A percentile compares a stretch with the other conserved stretches of the same genome.
Conservation (phyloP, 345 rosid genomes). For the Populus pruinosa region DNA sequence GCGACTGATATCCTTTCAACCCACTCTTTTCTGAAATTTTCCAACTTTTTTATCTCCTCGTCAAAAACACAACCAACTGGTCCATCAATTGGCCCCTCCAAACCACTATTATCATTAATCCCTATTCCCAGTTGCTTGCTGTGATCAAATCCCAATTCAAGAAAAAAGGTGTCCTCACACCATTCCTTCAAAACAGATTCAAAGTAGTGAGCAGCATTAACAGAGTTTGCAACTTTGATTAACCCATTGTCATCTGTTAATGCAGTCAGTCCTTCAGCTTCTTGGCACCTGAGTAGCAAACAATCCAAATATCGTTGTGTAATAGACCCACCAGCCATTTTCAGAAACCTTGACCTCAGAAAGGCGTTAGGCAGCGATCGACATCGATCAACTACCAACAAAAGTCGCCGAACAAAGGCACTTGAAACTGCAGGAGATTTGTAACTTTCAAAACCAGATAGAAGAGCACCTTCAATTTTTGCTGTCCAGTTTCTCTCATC, state of each 20-base stretch:
- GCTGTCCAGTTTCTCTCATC: constrained; percentile 65
- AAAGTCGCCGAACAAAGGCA: constrained; percentile 47
- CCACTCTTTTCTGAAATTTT: constrained; percentile 71
- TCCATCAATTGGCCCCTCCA: constrained; percentile 23
- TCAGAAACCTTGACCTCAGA: constrained; percentile 70
- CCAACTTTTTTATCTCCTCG: constrained; percentile 52
- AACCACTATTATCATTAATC: constrained; percentile 10
- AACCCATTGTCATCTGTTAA: constrained; percentile 75
- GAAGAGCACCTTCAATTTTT: constrained; percentile 54
- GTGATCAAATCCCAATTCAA: constrained; percentile 59
- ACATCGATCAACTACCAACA: constrained; percentile 63
- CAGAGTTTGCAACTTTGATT: constrained; percentile 62
- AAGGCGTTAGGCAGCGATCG: constrained; percentile 55
- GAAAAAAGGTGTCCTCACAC: constrained; percentile 83
- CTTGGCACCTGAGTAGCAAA: constrained; percentile 74
- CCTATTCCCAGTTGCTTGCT: constrained; percentile 36
- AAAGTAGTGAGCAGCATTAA: constrained; percentile 63
- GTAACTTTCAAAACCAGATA: constrained; percentile 57
- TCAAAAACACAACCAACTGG: constrained; percentile 46
- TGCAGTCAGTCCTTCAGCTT: constrained; percentile 93
- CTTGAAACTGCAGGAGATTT: constrained; percentile 66
- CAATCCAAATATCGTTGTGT: constrained; percentile 61
- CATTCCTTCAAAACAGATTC: constrained; percentile 74
- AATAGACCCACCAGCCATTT: constrained; percentile 58
- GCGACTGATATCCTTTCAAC: constrained; percentile 71